These are phyloP conservation scores for Afroboletus lepidellus DNA, from an alignment of 1,284 basidiomycete species.

Conservation along the genomic window DNA sequence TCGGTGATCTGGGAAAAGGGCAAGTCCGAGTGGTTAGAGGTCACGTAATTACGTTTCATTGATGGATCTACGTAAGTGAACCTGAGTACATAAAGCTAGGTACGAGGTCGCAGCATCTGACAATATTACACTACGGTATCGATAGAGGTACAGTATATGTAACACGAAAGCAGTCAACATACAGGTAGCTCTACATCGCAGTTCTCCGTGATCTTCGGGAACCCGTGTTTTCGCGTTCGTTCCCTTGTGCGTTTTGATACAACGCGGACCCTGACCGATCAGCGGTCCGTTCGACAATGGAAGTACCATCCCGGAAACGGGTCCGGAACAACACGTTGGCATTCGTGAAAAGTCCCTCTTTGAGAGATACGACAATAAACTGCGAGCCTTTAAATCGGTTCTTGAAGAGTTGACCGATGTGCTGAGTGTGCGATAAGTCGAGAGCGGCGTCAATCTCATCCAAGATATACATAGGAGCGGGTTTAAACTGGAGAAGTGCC, in stretches of 20 bases:
- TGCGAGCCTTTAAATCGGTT: constrained; percentile 98
- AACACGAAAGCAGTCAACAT: background rate
- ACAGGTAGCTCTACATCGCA: constrained; percentile 3
- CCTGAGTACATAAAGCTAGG: too few species aligned
- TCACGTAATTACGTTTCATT: too few species aligned
- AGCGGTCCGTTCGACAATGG: constrained; percentile 79
- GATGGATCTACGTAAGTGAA: too few species aligned
- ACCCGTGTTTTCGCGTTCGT: constrained; percentile 22
- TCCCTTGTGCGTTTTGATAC: constrained; percentile 27
- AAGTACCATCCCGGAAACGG: constrained; percentile 89
- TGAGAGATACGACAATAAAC: constrained; percentile 97
- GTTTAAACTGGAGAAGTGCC: constrained; percentile 97
- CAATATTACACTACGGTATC: constrained; percentile 19
- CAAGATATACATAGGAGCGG: constrained; percentile 99
- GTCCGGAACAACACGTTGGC: constrained; percentile 96
- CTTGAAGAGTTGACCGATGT: constrained; percentile 95
- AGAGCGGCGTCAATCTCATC: constrained; percentile 98
- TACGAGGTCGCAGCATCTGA: too few species aligned
- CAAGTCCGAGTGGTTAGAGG: too few species aligned
- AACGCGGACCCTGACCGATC: constrained; percentile 54
- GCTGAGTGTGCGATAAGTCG: constrained; percentile 94
- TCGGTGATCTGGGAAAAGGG: too few species aligned
- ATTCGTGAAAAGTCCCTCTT: constrained; percentile 97
- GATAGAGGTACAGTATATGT: constrained; percentile 2
- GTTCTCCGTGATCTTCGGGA: constrained; percentile 26